Evolutionary conservation across 2,329 filamentous ascomycete genomes (phyloP).

Genomic region (Stagonosporopsis vannaccii): DNA sequence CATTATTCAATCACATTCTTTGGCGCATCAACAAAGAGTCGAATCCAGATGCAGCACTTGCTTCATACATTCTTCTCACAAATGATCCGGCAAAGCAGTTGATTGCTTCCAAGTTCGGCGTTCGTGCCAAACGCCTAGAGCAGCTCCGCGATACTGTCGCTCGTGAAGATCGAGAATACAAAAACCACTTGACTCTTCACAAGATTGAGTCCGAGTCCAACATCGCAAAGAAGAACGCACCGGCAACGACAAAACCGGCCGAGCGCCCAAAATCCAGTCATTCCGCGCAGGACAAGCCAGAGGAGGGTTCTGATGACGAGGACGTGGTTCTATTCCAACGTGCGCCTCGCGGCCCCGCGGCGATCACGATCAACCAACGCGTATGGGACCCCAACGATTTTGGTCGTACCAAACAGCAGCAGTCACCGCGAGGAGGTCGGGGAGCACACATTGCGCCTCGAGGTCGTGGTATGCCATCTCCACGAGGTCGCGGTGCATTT

Average conservation of each 20-base stretch:
- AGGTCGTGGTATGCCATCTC: conserved; percentile 31
- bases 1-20: conserved; percentile 60
- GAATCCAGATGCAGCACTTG: conserved; percentile 56
- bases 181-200: conserved; percentile 49
- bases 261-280: conserved; percentile 42
- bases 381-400: conserved; percentile 59
- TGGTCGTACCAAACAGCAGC: conserved; percentile 46
- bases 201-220: conserved; percentile 46
- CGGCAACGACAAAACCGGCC: conserved; percentile 23
- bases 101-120: conserved; percentile 59
- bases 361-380: conserved; percentile 38
- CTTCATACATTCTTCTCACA: conserved; percentile 60
- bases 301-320: conserved; percentile 46
- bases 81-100: conserved; percentile 57
- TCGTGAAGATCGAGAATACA: conserved; percentile 58
- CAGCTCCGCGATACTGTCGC: conserved; percentile 58
- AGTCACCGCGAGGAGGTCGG: conserved; percentile 43
- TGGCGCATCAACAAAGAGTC: conserved; percentile 60
- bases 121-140: conserved; percentile 58
- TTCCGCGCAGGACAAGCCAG: conserved; percentile 24
- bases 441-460: conserved; percentile 33
- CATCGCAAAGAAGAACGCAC: conserved; percentile 22
- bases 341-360: conserved; percentile 45
- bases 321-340: conserved; percentile 50
- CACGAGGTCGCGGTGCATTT: conserved; percentile 41